phyloP scores from a whole-genome alignment of 805 yeast genomes.

The Lipomyces yamanashiensis region DNA sequence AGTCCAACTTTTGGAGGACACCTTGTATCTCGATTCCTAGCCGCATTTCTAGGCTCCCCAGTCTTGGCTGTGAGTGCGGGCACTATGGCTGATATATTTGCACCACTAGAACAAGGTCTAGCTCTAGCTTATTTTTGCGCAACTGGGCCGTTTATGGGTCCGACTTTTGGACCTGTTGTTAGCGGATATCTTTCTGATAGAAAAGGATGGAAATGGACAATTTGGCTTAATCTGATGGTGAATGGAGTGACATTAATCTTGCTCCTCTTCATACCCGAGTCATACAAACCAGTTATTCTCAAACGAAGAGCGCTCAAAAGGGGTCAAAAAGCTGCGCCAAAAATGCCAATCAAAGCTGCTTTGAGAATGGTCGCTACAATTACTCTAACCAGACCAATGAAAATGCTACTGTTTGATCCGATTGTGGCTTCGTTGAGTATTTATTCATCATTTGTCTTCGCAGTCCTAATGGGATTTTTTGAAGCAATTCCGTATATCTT shows the following conservation, averaged over 20 bases:
- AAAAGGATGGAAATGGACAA: constrained; percentile 49
- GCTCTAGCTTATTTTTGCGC: constrained; percentile 8
- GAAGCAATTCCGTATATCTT: constrained; percentile 61
- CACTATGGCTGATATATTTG: constrained; percentile 14
- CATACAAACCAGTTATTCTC: constrained; percentile 70
- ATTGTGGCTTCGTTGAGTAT: constrained; percentile 62
- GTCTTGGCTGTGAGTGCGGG: constrained; percentile 88
- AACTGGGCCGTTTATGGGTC: constrained; percentile 57
- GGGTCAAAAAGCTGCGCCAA: constrained; percentile 75
- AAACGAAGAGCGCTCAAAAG: constrained; percentile 59
- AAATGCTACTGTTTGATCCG: constrained; percentile 74
- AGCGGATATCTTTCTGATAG: constrained; percentile 80
- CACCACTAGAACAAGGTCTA: constrained; percentile 1
- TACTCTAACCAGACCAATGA: constrained; percentile 64
- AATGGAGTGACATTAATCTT: constrained; percentile 57
- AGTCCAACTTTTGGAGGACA: constrained; percentile 11
- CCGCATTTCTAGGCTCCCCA: constrained; percentile 82
- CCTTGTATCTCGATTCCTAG: constrained; percentile 76
- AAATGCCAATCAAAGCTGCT: constrained; percentile 47
- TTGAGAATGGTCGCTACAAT: constrained; percentile 57
- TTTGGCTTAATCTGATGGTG: constrained; percentile 69
- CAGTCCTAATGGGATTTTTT: constrained; percentile 59
- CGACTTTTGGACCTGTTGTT: constrained; percentile 71
- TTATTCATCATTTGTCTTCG: constrained; percentile 57
- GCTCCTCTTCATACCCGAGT: constrained; percentile 60